Evolutionary conservation across 1,284 basidiomycete genomes (phyloP).

Genomic region (Apiotrichum akiyoshidainum): DNA sequence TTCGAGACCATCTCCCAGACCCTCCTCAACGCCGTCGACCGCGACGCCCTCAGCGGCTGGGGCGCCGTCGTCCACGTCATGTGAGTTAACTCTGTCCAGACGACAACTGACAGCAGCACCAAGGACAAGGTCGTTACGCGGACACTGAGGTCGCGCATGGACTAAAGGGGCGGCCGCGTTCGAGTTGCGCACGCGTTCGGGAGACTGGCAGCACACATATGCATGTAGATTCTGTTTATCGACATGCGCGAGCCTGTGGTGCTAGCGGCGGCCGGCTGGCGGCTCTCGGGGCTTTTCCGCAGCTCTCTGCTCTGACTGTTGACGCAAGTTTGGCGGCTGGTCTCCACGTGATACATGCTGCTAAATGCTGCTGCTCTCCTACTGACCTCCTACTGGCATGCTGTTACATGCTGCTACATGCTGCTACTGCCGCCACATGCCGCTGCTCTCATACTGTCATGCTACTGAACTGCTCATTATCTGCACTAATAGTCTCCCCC

Average conservation of each 20-base stretch:
- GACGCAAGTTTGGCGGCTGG: no score
- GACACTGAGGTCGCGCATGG: conserved; percentile 85
- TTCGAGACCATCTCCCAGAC: conserved; percentile 99
- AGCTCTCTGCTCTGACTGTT: no score
- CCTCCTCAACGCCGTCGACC: conserved; percentile 88
- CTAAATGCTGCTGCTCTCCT: no score
- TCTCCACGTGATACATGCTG: no score
- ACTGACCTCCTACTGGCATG: no score
- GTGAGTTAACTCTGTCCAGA: conserved; percentile 65
- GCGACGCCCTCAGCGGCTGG: conserved; percentile 97
- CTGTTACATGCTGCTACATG: no score
- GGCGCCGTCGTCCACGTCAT: conserved; percentile 93
- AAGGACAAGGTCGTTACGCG: conserved; percentile 81
- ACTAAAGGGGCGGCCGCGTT: conserved; percentile 54
- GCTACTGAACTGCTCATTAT: neutral
- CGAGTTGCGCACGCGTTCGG: neutral
- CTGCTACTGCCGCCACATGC: no score
- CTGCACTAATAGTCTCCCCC: neutral
- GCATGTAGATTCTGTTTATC: conserved; percentile 18
- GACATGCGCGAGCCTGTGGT: no score
- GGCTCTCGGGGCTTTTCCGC: no score
- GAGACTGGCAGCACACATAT: conserved; percentile 11
- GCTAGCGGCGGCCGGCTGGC: no score
- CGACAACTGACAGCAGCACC: conserved; percentile 59
- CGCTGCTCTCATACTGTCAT: no score